These are phyloP conservation scores for Hibiscus mutabilis DNA, from an alignment of 345 rosid species.

Conservation along the genomic window DNA sequence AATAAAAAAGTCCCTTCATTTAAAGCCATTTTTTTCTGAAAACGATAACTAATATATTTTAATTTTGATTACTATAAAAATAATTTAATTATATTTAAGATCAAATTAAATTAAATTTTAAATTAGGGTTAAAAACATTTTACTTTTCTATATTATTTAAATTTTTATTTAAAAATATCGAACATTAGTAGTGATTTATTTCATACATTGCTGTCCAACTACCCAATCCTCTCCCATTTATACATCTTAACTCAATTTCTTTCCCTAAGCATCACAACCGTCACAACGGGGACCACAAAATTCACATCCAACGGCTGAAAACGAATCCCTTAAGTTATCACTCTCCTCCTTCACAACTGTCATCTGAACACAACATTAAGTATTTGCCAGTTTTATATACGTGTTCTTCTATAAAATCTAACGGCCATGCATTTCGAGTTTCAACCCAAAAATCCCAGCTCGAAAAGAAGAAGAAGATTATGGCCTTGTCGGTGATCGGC, in stretches of 20 bases:
- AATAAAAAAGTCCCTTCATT: too few relatives aligned
- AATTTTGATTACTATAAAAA: neutral
- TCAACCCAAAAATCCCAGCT: neutral
- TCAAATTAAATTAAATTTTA: too few relatives aligned
- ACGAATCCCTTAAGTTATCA: neutral
- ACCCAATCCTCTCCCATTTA: neutral
- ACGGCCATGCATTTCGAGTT: neutral
- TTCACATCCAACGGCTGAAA: neutral
- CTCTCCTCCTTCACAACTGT: neutral
- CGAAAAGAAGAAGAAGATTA: neutral
- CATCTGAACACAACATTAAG: too few relatives aligned
- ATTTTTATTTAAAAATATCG: too few relatives aligned
- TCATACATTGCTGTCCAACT: slow-evolving; percentile 6
- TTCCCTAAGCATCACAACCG: slow-evolving; percentile 8
- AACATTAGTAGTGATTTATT: neutral
- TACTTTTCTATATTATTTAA: too few relatives aligned
- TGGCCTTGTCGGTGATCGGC: neutral
- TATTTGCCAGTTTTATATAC: neutral
- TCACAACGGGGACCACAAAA: neutral
- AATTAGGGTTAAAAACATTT: too few relatives aligned
- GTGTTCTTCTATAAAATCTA: neutral
- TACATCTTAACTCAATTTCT: neutral
- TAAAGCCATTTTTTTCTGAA: neutral
- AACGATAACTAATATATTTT: neutral
- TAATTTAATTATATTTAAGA: too few relatives aligned